Conservation (phyloP, 78 protist genomes). For the Pelomyxa schiedti region DNA sequence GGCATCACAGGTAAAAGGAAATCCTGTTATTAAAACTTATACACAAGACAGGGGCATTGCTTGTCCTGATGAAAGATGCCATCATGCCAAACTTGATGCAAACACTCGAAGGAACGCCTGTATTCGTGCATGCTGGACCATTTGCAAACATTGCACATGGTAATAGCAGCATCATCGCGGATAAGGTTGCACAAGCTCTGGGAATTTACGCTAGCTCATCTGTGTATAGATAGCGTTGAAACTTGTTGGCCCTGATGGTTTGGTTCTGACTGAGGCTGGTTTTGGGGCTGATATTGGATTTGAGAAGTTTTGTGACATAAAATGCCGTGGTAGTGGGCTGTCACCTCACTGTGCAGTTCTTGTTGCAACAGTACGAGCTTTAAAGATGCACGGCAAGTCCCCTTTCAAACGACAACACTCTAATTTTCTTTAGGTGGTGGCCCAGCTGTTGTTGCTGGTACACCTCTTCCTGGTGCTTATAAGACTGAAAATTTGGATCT, state of each 20-base stretch:
- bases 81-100: slow-evolving; percentile 96
- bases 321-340: slow-evolving; percentile 79
- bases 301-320: slow-evolving; percentile 94
- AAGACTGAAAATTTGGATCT: background rate
- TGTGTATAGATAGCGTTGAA: slow-evolving; percentile 69
- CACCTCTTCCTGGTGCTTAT: slow-evolving; percentile 1
- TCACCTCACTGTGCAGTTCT: slow-evolving; percentile 74
- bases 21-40: too few relatives aligned
- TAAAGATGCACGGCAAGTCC: slow-evolving; percentile 97
- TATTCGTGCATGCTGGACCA: slow-evolving; percentile 97
- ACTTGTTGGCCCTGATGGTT: slow-evolving; percentile 86
- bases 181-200: too few relatives aligned
- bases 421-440: too few relatives aligned
- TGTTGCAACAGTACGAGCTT: slow-evolving; percentile 89
- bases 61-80: slow-evolving; percentile 84
- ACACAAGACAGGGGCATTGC: too few relatives aligned
- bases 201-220: background rate
- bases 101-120: slow-evolving; percentile 77
- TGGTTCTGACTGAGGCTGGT: slow-evolving; percentile 94
- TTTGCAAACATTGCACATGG: slow-evolving; percentile 98
- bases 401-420: slow-evolving; percentile 7
- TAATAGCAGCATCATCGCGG: slow-evolving; percentile 87
- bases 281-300: slow-evolving; percentile 85
- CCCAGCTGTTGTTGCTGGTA: slow-evolving; percentile 64
- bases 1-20: slow-evolving; percentile 96